These are phyloP conservation scores for Penicillium soppii DNA, from an alignment of 495 filamentous ascomycete genomes.

Conservation along the genomic window DNA sequence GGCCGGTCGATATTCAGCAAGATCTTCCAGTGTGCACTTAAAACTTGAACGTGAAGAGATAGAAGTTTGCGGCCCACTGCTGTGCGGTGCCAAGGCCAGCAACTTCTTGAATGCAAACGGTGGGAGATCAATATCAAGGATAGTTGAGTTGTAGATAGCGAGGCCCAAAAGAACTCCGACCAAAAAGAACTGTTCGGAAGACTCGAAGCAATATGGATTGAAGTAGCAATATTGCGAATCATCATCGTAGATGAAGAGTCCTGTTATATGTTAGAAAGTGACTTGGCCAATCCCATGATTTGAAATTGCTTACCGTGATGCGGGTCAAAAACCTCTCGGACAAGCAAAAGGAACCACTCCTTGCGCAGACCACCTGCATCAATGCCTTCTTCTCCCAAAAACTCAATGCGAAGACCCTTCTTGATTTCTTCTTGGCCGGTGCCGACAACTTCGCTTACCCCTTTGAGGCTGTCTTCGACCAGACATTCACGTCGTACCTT, in stretches of 20 bases:
- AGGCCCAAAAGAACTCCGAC: constrained; percentile 87
- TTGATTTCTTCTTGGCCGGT: constrained; percentile 86
- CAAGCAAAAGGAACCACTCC: constrained; percentile 93
- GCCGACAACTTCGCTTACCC: constrained; percentile 85
- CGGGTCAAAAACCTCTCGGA: constrained; percentile 89
- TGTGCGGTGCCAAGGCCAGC: constrained; percentile 65
- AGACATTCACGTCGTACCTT: constrained; percentile 83
- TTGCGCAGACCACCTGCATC: constrained; percentile 91
- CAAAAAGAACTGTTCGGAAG: constrained; percentile 90
- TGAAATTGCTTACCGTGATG: constrained; percentile 67
- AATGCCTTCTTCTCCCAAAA: constrained; percentile 85
- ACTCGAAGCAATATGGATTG: constrained; percentile 88
- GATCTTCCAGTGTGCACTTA: constrained; percentile 76
- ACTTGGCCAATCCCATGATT: background rate
- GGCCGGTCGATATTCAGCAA: constrained; percentile 77
- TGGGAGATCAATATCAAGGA: constrained; percentile 85
- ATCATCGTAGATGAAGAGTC: constrained; percentile 91
- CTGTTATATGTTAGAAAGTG: constrained; percentile 42
- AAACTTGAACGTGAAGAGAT: constrained; percentile 57
- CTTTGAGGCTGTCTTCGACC: constrained; percentile 84
- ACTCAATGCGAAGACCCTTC: constrained; percentile 86
- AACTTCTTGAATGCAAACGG: constrained; percentile 94
- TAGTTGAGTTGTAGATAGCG: constrained; percentile 96
- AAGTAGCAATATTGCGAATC: constrained; percentile 95
- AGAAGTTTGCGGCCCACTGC: constrained; percentile 48